phyloP scores from a whole-genome alignment of 306 rosid genomes.

The Calophaca sinica region DNA sequence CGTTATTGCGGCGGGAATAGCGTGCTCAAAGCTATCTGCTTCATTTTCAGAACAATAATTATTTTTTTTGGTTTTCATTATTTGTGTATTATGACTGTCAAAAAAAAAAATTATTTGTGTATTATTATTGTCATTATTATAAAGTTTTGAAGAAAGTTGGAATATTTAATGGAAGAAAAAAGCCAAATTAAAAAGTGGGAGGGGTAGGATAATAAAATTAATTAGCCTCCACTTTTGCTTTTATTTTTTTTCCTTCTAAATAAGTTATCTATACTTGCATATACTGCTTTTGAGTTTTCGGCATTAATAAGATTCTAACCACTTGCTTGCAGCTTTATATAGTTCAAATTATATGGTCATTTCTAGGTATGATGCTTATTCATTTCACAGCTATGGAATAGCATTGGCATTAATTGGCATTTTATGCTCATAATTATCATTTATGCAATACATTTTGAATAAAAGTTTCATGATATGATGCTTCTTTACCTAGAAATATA shows the following conservation, averaged over 20 bases:
- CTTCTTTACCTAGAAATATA: constrained; percentile 38
- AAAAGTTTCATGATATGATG: constrained; percentile 44
- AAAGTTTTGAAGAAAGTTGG: constrained; percentile 29
- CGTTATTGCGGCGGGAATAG: constrained; percentile 85
- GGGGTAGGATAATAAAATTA: neutral
- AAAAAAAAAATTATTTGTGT: too few species aligned
- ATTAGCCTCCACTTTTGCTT: constrained; percentile 40
- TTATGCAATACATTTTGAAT: constrained; percentile 23
- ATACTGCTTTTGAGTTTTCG: constrained; percentile 25
- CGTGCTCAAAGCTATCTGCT: constrained; percentile 43
- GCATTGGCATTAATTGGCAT: constrained; percentile 43
- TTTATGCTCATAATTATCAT: constrained; percentile 36
- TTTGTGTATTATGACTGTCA: too few species aligned
- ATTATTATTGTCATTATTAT: constrained; percentile 37
- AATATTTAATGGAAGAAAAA: neutral
- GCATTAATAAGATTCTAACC: constrained; percentile 44
- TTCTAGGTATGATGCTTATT: constrained; percentile 36
- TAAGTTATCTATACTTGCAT: neutral
- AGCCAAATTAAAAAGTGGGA: neutral
- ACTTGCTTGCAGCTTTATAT: constrained; percentile 39
- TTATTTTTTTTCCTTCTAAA: constrained; percentile 1
- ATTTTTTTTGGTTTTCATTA: constrained; percentile 44
- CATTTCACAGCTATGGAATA: constrained; percentile 33
- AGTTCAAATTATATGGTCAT: constrained; percentile 29
- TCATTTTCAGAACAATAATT: constrained; percentile 15